Percentiles rank a stretch among this genome's conserved stretches.
Evolutionary conservation across 1,284 basidiomycete species (phyloP).

Genomic region (Ceratobasidium sp.): DNA sequence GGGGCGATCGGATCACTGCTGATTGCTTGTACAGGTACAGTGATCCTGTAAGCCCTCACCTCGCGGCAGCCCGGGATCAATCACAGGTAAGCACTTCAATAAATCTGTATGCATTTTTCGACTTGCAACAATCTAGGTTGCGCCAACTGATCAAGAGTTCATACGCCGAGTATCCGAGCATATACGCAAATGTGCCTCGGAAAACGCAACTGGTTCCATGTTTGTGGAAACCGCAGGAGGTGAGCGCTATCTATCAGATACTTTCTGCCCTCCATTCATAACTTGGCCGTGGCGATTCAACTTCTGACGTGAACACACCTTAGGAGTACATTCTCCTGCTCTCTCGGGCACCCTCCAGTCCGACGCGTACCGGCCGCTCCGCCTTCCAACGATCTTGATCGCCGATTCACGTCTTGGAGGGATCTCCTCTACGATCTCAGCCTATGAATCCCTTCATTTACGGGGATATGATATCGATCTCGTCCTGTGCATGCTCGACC

Average conservation of each 20-base stretch:
- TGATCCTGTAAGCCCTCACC: conserved; percentile 92
- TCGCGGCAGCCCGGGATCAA: conserved; percentile 75
- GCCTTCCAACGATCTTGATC: conserved; percentile 86
- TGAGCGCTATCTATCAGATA: conserved; percentile 52
- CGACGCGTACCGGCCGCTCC: conserved; percentile 83
- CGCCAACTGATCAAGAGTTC: conserved; percentile 66
- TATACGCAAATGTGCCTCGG: conserved; percentile 51
- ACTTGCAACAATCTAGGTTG: conserved; percentile 61
- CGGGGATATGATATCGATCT: conserved; percentile 90
- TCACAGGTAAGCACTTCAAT: conserved; percentile 46
- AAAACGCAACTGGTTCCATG: conserved; percentile 56
- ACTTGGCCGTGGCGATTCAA: neutral
- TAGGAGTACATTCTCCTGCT: conserved; percentile 93
- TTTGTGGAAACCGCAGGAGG: conserved; percentile 96
- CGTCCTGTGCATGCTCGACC: conserved; percentile 59
- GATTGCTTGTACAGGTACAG: conserved; percentile 84
- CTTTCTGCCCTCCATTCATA: neutral
- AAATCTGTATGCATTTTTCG: too few relatives aligned
- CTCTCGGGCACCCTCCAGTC: conserved; percentile 86
- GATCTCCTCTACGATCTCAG: conserved; percentile 91
- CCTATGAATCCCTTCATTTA: conserved; percentile 90
- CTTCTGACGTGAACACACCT: neutral
- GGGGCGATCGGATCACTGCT: conserved; percentile 56
- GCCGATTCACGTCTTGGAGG: conserved; percentile 92
- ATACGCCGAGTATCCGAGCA: conserved; percentile 70